Conservation (phyloP, 2,329 filamentous ascomycete species). For the Clonostachys rhizophaga region DNA sequence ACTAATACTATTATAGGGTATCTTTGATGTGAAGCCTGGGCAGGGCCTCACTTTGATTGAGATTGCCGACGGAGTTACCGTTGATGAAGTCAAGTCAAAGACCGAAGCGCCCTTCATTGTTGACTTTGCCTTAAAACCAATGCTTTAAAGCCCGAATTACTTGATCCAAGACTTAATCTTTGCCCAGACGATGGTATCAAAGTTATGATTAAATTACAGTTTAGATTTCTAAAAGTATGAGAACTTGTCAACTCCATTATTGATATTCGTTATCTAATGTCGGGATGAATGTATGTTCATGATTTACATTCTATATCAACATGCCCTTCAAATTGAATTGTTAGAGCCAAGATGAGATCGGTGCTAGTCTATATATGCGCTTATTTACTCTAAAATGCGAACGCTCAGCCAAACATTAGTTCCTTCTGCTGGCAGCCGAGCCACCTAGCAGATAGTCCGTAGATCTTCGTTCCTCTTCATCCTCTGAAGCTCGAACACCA, state of each 20-base stretch:
- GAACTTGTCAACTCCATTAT: not conserved
- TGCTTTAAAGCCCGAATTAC: not conserved
- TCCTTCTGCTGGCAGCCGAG: no score
- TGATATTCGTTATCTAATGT: not conserved
- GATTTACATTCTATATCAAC: no score
- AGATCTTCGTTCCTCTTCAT: no score
- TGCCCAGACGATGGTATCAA: not conserved
- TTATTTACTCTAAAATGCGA: no score
- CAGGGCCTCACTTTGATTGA: conserved; percentile 66
- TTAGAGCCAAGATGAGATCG: no score
- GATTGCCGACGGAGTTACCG: conserved; percentile 61
- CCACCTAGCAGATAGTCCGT: no score
- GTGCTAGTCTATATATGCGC: no score
- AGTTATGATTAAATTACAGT: not conserved
- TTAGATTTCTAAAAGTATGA: not conserved
- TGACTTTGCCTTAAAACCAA: not conserved
- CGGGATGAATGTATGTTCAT: not conserved
- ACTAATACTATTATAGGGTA: conserved; percentile 40
- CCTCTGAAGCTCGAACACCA: no score
- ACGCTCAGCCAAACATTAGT: no score
- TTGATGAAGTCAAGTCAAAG: conserved; percentile 66
- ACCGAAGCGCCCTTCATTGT: conserved; percentile 66
- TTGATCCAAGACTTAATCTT: not conserved
- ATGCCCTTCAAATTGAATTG: no score
- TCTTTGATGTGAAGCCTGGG: conserved; percentile 63